These are phyloP conservation scores for Bigelowiella natans DNA, from an alignment of 78 protist species.

Conservation along the genomic window DNA sequence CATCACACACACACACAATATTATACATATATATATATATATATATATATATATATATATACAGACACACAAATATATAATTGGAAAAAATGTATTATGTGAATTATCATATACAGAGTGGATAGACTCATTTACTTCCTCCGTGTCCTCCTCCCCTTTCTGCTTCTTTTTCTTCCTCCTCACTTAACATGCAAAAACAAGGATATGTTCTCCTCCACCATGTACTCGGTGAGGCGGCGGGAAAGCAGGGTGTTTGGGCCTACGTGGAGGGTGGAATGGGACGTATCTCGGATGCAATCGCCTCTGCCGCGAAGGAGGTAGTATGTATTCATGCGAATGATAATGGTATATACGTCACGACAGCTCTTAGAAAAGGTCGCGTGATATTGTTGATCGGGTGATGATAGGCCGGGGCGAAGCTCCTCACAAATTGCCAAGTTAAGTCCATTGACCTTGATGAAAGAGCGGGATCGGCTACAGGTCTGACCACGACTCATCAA, in stretches of 20 bases:
- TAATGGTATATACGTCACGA: too few relatives aligned
- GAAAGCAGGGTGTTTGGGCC: not conserved
- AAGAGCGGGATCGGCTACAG: too few relatives aligned
- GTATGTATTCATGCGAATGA: too few relatives aligned
- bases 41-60: not conserved
- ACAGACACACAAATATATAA: not conserved
- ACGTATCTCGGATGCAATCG: not conserved
- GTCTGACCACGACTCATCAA: too few relatives aligned
- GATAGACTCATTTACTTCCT: not conserved
- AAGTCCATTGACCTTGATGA: too few relatives aligned
- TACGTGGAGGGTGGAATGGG: not conserved
- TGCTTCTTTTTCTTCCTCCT: not conserved
- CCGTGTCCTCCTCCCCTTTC: not conserved
- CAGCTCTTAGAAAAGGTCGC: too few relatives aligned
- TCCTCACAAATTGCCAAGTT: too few relatives aligned
- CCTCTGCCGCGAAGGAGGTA: too few relatives aligned
- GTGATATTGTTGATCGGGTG: too few relatives aligned
- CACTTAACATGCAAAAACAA: not conserved
- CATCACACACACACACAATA: not conserved
- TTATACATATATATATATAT: not conserved
- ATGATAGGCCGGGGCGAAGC: too few relatives aligned
- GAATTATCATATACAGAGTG: not conserved
- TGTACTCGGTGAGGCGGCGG: not conserved
- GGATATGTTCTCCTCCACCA: not conserved
- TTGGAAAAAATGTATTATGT: not conserved